phyloP scores from a whole-genome alignment of 106 monocot genomes.

The Narthecium ossifragum region DNA sequence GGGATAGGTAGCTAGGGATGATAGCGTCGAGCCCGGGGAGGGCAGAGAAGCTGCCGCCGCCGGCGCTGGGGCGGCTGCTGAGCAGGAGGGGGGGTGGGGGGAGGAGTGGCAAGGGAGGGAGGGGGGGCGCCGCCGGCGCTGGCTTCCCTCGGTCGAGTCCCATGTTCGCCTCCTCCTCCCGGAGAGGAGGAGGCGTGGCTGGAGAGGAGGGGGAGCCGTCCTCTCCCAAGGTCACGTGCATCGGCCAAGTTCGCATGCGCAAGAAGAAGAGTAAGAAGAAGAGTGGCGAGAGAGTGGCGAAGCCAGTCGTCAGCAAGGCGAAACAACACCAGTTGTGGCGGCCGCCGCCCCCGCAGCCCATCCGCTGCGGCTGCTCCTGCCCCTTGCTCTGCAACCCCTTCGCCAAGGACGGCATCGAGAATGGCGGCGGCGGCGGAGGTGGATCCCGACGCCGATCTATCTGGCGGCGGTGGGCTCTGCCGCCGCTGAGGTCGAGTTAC shows the following conservation, averaged over 20 bases:
- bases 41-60: constrained; percentile 50
- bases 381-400: constrained; percentile 13
- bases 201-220: constrained; percentile 49
- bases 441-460: neutral
- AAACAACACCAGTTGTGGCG: neutral
- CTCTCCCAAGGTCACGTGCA: constrained; percentile 93
- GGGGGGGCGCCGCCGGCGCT: constrained; percentile 4
- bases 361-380: constrained; percentile 1
- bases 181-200: constrained; percentile 13
- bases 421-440: constrained; percentile 6
- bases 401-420: neutral
- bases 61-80: constrained; percentile 31
- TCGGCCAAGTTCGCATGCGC: constrained; percentile 76
- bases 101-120: constrained; percentile 20
- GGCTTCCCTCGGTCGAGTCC: constrained; percentile 46
- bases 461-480: neutral
- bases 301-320: neutral
- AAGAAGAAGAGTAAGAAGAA: constrained; percentile 24
- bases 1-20: too few relatives aligned
- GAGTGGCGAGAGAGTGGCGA: constrained; percentile 3
- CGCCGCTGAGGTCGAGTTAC: neutral
- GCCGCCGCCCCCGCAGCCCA: neutral
- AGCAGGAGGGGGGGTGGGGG: constrained; percentile 23
- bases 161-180: constrained; percentile 29
- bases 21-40: constrained; percentile 62